Evolutionary conservation across 2,329 filamentous ascomycete genomes (phyloP).

Genomic region (Xylariales sp.): DNA sequence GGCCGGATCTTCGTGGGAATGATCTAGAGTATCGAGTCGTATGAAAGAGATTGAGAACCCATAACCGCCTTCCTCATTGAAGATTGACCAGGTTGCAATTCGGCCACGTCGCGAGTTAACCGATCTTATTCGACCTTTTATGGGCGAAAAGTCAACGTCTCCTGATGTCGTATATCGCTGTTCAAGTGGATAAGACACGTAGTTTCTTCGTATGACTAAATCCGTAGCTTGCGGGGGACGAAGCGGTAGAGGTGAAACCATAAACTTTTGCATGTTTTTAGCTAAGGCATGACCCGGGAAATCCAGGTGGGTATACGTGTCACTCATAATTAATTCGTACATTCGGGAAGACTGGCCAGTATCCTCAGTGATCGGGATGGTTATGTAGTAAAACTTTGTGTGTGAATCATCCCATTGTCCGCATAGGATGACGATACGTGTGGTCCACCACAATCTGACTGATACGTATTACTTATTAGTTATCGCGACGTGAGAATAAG

Average conservation of each 20-base stretch:
- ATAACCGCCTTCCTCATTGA: too few relatives aligned
- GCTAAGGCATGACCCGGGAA: background rate
- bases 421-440: conserved; percentile 16
- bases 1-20: conserved; percentile 11
- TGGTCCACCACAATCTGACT: background rate
- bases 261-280: background rate
- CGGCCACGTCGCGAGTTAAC: background rate
- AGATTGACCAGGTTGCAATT: too few relatives aligned
- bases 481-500: background rate
- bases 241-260: background rate
- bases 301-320: background rate
- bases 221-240: background rate
- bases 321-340: background rate
- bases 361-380: background rate
- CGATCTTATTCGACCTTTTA: background rate
- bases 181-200: too few relatives aligned
- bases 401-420: conserved; percentile 21
- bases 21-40: conserved; percentile 8
- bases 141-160: background rate
- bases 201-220: background rate
- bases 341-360: background rate
- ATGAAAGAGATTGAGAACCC: background rate
- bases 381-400: conserved; percentile 2
- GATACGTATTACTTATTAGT: background rate
- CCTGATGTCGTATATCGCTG: too few relatives aligned